These are phyloP conservation scores for Nitzschia palea DNA, from an alignment of 108 stramenopile species.

Conservation along the genomic window DNA sequence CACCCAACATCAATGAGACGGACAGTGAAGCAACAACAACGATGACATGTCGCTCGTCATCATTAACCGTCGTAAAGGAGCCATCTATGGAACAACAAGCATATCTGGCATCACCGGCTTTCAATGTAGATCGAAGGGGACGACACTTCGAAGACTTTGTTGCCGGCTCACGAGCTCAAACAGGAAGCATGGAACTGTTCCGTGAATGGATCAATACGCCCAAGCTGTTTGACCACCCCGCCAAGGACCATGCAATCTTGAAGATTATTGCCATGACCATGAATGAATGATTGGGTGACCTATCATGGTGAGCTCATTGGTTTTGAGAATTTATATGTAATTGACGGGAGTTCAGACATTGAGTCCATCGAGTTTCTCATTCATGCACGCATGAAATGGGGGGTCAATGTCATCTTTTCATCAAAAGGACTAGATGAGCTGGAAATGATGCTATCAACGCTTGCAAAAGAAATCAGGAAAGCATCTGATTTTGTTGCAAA, in stretches of 20 bases:
- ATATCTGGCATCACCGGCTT: constrained; percentile 7
- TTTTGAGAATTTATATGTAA: constrained; percentile 25
- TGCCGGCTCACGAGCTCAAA: neutral
- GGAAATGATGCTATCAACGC: neutral
- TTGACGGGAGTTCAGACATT: constrained; percentile 14
- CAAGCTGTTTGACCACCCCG: too few species aligned
- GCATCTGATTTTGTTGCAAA: constrained; percentile 17
- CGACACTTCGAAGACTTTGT: neutral
- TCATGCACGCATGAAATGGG: constrained; percentile 3
- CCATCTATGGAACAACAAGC: constrained; percentile 6
- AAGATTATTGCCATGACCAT: constrained; percentile 24
- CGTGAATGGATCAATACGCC: constrained; percentile 5
- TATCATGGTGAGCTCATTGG: constrained; percentile 25
- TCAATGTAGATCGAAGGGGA: constrained; percentile 1
- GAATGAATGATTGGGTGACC: constrained; percentile 23
- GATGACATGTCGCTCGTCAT: neutral
- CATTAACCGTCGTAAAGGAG: neutral
- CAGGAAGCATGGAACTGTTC: neutral
- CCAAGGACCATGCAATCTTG: neutral
- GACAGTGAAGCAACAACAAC: neutral
- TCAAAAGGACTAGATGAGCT: constrained; percentile 8
- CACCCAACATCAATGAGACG: too few species aligned
- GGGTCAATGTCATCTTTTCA: constrained; percentile 22
- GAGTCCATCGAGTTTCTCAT: constrained; percentile 6
- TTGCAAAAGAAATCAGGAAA: constrained; percentile 6